Conservation (phyloP, 2,329 filamentous ascomycete species). For the Apiospora aurea region DNA sequence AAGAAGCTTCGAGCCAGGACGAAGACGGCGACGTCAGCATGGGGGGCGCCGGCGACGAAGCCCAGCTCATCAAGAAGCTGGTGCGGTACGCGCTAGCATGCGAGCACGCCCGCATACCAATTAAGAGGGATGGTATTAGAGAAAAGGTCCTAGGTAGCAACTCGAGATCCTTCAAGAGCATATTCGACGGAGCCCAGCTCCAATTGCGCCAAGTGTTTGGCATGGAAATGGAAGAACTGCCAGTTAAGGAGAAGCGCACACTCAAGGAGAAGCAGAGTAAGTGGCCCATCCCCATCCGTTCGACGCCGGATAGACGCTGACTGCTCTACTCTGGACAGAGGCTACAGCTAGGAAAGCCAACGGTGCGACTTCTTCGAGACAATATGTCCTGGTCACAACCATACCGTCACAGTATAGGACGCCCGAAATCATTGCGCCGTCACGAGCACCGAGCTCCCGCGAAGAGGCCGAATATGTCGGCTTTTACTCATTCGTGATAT, state of each 20-base stretch:
- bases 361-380: slow-evolving; percentile 64
- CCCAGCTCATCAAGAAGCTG: slow-evolving; percentile 69
- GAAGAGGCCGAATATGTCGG: slow-evolving; percentile 82
- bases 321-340: slow-evolving; percentile 38
- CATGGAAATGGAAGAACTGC: slow-evolving; percentile 91
- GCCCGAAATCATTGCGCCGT: slow-evolving; percentile 72
- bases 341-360: slow-evolving; percentile 49
- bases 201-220: slow-evolving; percentile 78
- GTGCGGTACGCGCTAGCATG: slow-evolving; percentile 73
- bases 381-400: slow-evolving; percentile 79
- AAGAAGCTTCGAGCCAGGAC: slow-evolving; percentile 41
- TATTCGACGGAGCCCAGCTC: slow-evolving; percentile 80
- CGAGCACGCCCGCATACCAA: slow-evolving; percentile 67
- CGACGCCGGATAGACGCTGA: slow-evolving; percentile 15
- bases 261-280: slow-evolving; percentile 76
- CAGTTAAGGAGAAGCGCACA: slow-evolving; percentile 80
- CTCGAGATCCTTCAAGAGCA: slow-evolving; percentile 72
- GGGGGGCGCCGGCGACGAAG: slow-evolving; percentile 47
- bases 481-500: slow-evolving; percentile 81
- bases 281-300: slow-evolving; percentile 46
- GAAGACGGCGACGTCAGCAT: slow-evolving; percentile 36
- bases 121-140: slow-evolving; percentile 67
- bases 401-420: slow-evolving; percentile 73
- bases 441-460: slow-evolving; percentile 67
- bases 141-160: slow-evolving; percentile 77